Base-by-base conservation (phyloP, 257 asterid genomes). In the Phtheirospermum japonicum region DNA sequence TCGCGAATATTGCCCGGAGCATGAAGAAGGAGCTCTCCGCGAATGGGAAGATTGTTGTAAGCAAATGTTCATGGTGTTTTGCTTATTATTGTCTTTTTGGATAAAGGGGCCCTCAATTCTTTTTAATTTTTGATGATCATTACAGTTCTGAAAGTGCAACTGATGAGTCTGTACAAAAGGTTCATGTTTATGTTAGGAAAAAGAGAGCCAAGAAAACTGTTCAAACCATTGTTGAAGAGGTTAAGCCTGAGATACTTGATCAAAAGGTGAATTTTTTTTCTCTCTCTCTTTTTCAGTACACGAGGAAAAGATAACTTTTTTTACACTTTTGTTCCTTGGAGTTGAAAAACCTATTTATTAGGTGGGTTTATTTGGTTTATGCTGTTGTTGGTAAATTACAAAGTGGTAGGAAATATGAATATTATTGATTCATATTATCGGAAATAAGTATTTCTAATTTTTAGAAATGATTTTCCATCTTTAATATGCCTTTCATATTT, bases 1-100 rank as follows among this genome's bases (percentile, higher is more conserved):
- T 87, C 5, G 95, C 95, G 34, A 87, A 87, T 64, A 85, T 87
- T 37, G 78, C 90, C 66, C 77, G 96, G 77, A 85, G 85, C 69
- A 87, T 87, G 96, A 87, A 87, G 84, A 87, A 82, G 80, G 87
- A 75, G 31, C 85, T 87, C 11, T 94, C 96, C 6, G 74, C 87
- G 0, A 87, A 87, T 10, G 96, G 96, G 9, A 87, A 87, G 74
- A 83, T 85, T 61, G 90, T n/a, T n/a, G n/a, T n/a, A 45, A 4
- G 17, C 17, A 43, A 32, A 30, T 4, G 2, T 11, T 37, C 32
- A 6, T 68, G 2, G 5, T 18, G 0, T 46, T 48, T 16, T 17
- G 7, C n/a, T 7, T 6, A 14, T 16, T 48, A 14, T 48, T 42
- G 13, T 40, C 48, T 9, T 52, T 20, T 57, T 58, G 28, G 39